Base-by-base conservation (phyloP, 306 rosid species). In the Calophaca sinica region DNA sequence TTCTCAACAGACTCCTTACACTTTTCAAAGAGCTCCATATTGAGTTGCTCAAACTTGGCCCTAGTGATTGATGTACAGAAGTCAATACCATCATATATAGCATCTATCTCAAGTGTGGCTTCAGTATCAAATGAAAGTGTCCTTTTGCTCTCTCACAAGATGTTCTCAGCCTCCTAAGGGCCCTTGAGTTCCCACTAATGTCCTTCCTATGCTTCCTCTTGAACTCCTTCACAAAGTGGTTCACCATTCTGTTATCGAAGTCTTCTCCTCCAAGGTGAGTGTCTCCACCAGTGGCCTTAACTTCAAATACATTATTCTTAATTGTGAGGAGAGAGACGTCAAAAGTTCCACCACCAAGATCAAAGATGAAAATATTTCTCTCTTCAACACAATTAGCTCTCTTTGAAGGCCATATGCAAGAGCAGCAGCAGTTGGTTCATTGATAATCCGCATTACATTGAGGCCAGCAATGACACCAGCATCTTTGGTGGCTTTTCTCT, bases 241-340 rank as follows among this genome's bases (percentile, higher is more conserved):
- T 20, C 4, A 83, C 38, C 81, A 74, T 33, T 52, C 55, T 50
- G 3, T 50, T 50, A 13, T 50, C 55, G 3, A 50, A 50, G 55
- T 50, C 55, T 26, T 50, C 80, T 28, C 86, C 80, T 2, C 84
- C 79, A 8, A 83, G 84, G 28, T 75, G 81, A 32, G 80, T 76
- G 41, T 76, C 13, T 1, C 80, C 74, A 0, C 44, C 39, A 5
- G 44, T 45, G 4, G 67, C 74, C 36, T 13, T 66, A 9, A 76
- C 74, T 31, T 63, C 1, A 0, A 63, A 63, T 5, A 20, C 3
- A 11, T 44, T 15, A 81, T 70, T 67, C 73, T 69, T 82, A 41
- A 87, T 84, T 4, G 88, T 84, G 2, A 87, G 82, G 14, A 87
- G 38, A 2, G 91, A 84, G 6, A 84, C 91, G 54, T 87, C 88